phyloP scores from a whole-genome alignment of 257 asterid species.

The Solanum pinnatisectum region DNA sequence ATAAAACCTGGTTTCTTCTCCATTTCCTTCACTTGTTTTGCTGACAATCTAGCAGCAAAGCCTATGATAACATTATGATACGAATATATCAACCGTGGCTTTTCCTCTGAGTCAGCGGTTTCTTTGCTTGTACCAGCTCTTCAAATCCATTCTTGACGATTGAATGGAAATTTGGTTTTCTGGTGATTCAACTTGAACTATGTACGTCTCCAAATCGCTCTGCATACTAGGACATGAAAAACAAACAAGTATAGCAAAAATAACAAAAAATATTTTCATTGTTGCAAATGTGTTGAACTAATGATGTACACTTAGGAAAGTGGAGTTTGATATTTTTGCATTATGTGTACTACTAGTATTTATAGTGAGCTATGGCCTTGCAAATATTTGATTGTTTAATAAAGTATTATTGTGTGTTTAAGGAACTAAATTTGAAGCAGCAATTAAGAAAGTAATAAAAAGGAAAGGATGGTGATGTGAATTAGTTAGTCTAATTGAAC shows the following conservation, averaged over 20 bases:
- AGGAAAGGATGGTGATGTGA: background rate
- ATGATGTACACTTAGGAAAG: background rate
- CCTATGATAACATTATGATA: background rate
- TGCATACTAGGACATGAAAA: background rate
- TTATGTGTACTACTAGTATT: background rate
- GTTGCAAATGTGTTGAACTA: background rate
- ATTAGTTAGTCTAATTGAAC: background rate
- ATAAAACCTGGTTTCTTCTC: background rate
- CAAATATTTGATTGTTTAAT: background rate
- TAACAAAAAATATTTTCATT: background rate
- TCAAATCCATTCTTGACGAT: background rate
- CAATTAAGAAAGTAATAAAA: background rate
- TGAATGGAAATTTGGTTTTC: background rate
- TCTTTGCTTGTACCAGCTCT: background rate
- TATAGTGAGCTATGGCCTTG: background rate
- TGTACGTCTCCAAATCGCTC: background rate
- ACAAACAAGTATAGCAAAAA: background rate
- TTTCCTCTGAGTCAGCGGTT: background rate
- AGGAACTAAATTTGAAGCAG: background rate
- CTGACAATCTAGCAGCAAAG: background rate
- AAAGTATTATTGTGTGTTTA: background rate
- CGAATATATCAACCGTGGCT: background rate
- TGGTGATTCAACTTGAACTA: background rate
- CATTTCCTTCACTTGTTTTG: background rate
- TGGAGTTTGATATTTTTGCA: background rate